These are phyloP conservation scores for Calonectria fujianensis DNA, from an alignment of 2,329 filamentous ascomycete species.

Conservation along the genomic window DNA sequence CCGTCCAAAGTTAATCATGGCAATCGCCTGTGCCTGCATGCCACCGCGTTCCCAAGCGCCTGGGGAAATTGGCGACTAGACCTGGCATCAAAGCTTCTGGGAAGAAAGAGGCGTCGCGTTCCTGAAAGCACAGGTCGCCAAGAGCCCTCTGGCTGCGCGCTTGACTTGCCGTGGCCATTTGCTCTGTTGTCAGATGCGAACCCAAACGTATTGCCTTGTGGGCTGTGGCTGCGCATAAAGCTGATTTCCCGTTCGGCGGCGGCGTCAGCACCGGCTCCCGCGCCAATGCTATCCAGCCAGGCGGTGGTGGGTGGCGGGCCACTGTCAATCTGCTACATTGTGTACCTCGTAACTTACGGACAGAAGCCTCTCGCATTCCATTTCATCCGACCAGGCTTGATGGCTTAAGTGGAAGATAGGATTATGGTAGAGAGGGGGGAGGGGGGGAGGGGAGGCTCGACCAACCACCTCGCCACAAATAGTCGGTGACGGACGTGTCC, in stretches of 20 bases:
- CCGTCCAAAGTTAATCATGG: conserved; percentile 19
- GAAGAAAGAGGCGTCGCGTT: conserved; percentile 29
- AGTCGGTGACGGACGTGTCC: conserved; percentile 35
- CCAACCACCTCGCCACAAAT: conserved; percentile 23
- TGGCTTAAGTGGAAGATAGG: conserved; percentile 9
- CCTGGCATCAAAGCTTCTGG: conserved; percentile 31
- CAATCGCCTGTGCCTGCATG: conserved; percentile 26
- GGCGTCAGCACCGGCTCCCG: conserved; percentile 42
- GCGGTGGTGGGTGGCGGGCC: conserved; percentile 22
- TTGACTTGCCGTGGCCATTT: conserved; percentile 20
- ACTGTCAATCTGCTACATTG: conserved; percentile 3
- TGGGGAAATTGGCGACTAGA: conserved; percentile 19
- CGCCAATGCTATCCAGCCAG: conserved; percentile 39
- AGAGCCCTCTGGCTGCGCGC: conserved; percentile 28
- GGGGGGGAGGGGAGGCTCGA: conserved; percentile 17
- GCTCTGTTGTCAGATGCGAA: conserved; percentile 15
- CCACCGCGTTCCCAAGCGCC: conserved; percentile 22
- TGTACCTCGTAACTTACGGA: not conserved
- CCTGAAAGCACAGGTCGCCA: conserved; percentile 36
- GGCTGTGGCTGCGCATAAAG: conserved; percentile 39
- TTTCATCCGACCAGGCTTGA: not conserved
- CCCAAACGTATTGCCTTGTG: conserved; percentile 2
- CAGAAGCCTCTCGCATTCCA: conserved; percentile 22
- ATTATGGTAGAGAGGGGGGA: not conserved
- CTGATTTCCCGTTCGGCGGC: conserved; percentile 47